Evolutionary conservation across 306 rosid genomes (phyloP).

Genomic region (Cyamopsis tetragonoloba): DNA sequence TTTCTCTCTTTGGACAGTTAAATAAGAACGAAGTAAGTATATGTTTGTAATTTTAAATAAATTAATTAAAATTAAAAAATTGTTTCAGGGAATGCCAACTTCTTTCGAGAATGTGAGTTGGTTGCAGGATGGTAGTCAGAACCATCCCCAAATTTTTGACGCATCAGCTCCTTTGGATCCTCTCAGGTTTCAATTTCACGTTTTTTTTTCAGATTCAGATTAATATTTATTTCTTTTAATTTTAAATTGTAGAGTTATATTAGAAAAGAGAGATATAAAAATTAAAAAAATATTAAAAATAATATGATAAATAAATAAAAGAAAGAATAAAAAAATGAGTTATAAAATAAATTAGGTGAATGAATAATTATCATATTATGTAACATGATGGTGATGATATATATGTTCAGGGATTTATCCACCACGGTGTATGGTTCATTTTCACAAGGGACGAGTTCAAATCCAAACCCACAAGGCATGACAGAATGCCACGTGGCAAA

Average conservation of each 20-base stretch:
- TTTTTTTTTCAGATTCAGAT: background rate
- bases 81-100: constrained; percentile 43
- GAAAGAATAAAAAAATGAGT: too few species aligned
- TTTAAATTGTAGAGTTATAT: too few species aligned
- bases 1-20: too few species aligned
- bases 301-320: too few species aligned
- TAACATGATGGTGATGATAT: background rate
- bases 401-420: constrained; percentile 44
- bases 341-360: too few species aligned
- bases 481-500: constrained; percentile 51
- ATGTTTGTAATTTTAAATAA: background rate
- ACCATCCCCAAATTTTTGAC: constrained; percentile 48
- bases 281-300: too few species aligned
- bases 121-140: constrained; percentile 51
- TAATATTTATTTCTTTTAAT: background rate
- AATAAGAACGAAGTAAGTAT: too few species aligned
- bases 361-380: too few species aligned
- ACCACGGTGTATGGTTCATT: constrained; percentile 53
- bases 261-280: too few species aligned
- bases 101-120: constrained; percentile 56
- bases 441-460: constrained; percentile 59
- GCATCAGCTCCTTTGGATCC: constrained; percentile 51
- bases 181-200: constrained; percentile 42
- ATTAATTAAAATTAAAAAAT: constrained; percentile 1
- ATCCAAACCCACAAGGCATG: constrained; percentile 39